Base-by-base conservation (phyloP, 169 alveolate genomes). In the Cryptosporidium ryanae region DNA sequence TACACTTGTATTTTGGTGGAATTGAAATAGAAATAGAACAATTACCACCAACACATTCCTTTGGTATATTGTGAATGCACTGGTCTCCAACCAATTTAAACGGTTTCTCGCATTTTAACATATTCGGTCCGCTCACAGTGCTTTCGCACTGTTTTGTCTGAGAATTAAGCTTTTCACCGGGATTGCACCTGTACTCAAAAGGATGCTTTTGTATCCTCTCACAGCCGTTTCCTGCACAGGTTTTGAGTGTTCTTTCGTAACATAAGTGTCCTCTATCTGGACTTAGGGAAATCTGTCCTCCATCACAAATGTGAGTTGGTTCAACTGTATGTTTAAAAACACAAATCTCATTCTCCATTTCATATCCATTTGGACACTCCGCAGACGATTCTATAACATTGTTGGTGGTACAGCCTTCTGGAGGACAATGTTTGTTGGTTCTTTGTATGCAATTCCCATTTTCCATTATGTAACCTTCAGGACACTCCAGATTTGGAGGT, bases 41-140 rank as follows among this genome's bases (percentile, higher is more conserved):
- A 54, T 76, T 76, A 17, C 49, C 84, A 57, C 63, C 55, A 18
- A 71, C 57, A 23, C 84, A 76, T 46, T 59, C 71, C 48, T 76
- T 76, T 21, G 84, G 54, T 13, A 61, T 59, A 44, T 76, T 31
- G 27, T 76, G 84, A 29, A 76, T 65, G 25, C 84, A 76, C 31
- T 76, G 84, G 21, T 76, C 84, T 29, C 84, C 84, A 27, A 76
- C 21, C n/a, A 76, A 27, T 61, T 76, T 76, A 29, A 76, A 76
- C 8, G 84, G 84, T 76, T 61, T 61, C 15, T 17, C 27, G 44
- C 84, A 76, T 43, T 59, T 76, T 43, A 76, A 76, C 17, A 59
- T 76, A 21, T 76, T 67, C 38, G 84, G 84, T 21, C 71, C 84
- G 43, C 25, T 23, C 2, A 18, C 44, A 2, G 44, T 27, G 23